Base-by-base conservation (phyloP, 2,329 filamentous ascomycete species). In the Colletotrichum costaricense region DNA sequence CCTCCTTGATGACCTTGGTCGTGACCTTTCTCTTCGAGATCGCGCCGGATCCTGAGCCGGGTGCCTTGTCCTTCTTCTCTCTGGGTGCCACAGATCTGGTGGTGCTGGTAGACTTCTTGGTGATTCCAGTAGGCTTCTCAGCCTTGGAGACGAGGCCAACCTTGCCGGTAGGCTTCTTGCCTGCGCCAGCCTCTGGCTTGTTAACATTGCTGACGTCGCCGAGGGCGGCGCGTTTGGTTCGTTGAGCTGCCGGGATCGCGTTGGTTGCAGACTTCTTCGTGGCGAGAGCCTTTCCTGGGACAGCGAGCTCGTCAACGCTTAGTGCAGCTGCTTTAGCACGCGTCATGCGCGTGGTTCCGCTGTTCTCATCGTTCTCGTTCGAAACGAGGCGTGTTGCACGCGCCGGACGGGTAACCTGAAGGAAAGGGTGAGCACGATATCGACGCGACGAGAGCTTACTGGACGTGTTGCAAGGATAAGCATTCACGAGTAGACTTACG, bases 351-450 rank as follows among this genome's bases (percentile, higher is more conserved):
- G 93, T 94, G 74, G 93, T 92, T 72, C 88, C 86, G 76, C 85
- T 90, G 83, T 98, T 97, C 87, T 98, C 97, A 83, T 98, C 96
- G 82, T 98, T 98, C 88, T 98, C 95, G 84, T 97, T 97, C 77
- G 93, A 93, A 79, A 93, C 89, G 82, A 92, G 90, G 85, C 95
- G 93, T 82, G 92, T 90, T 63, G 73, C 54, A 84, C 93, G 91
- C 80, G 91, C 88, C 82, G 90, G 87, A 84, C 94, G 93, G 87
- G 88, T 58, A 60, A 90, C 93, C 87, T 87, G 83, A 79, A 35
- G 63, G 75, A 76, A 76, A 76, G 74, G 63, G 78, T 81, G 67
- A 78, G 80, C 56, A 63, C 71, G 63, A 71, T 62, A 33, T 56
- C 38, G 55, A 69, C 60, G 38, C 46, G 69, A 60, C 57, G 28